phyloP scores from a whole-genome alignment of 495 filamentous ascomycete species.

The Oleoguttula mirabilis region DNA sequence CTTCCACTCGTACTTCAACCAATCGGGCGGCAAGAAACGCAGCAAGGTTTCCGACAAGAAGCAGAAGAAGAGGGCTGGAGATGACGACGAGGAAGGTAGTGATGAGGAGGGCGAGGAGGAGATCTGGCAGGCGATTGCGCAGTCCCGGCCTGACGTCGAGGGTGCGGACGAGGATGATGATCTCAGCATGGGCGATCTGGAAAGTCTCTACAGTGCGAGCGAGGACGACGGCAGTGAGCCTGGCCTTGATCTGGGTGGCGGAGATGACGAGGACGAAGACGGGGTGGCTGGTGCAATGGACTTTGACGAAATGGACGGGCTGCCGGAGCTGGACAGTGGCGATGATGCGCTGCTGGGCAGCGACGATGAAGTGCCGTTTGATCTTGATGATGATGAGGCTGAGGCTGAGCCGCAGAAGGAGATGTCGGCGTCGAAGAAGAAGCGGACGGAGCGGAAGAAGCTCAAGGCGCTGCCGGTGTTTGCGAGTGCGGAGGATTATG shows the following conservation, averaged over 20 bases:
- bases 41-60: conserved; percentile 15
- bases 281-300: conserved; percentile 18
- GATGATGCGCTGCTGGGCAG: conserved; percentile 32
- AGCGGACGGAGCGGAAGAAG: conserved; percentile 55
- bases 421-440: conserved; percentile 28
- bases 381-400: conserved; percentile 34
- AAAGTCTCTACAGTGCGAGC: conserved; percentile 41
- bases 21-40: conserved; percentile 49
- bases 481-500: conserved; percentile 87
- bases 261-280: conserved; percentile 17
- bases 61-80: conserved; percentile 42
- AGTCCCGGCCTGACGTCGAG: conserved; percentile 65
- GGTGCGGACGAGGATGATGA: conserved; percentile 54
- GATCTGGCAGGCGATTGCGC: conserved; percentile 48
- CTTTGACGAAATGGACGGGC: conserved; percentile 18
- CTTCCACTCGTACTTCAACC: conserved; percentile 92
- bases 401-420: conserved; percentile 25
- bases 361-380: conserved; percentile 24
- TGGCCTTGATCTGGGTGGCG: conserved; percentile 15
- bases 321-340: conserved; percentile 22
- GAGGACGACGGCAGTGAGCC: conserved; percentile 31
- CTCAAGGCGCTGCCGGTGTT: conserved; percentile 82
- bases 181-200: conserved; percentile 53
- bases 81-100: conserved; percentile 27
- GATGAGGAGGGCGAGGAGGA: conserved; percentile 24